Base-by-base conservation (phyloP, 345 rosid species). In the Pseudoturritis turrita region DNA sequence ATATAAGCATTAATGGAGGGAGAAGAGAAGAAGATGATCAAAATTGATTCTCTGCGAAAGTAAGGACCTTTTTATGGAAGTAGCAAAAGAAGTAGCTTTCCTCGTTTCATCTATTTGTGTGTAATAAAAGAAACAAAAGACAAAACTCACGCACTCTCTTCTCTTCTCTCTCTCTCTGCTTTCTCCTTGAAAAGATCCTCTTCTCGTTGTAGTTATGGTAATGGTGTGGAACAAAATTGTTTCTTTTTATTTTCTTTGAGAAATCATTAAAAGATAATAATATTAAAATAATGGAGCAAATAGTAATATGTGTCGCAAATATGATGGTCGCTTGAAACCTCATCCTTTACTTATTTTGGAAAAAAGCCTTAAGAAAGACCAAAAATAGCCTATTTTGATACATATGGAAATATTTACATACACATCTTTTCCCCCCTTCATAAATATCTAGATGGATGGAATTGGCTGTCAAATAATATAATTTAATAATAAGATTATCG, bases 281-380 rank as follows among this genome's bases (percentile, higher is more conserved):
- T 29, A 49, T 28, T 75, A 33, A 41, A 43, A 52, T 68, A 67
- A 61, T 43, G 5, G 70, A 31, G 28, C 19, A 65, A 60, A 52
- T 64, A 64, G 53, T 56, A 56, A 66, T 79, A 75, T 75, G 64
- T 65, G 78, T 69, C 58, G 73, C 36, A 35, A 71, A 72, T 40
- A 44, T 72, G 64, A 72, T 72, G 75, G 77, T 18, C 68, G 77
- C 51, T 54, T 60, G 65, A 68, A 74, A 60, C 78, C 80, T 76
- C 78, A 55, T 71, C 52, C 22, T 77, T 83, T 84, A 59, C 87
- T 80, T 70, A 58, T 81, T 83, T 77, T 77, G 86, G 89, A 77
- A 83, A 81, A 82, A 77, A 40, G 72, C 56, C 69, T 21, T 44
- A 68, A 18, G 35, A 26, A 56, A 22, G 22, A 65, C 77, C 62